Conservation (phyloP, 2,329 filamentous ascomycete genomes). For the Colletotrichum sp. region DNA sequence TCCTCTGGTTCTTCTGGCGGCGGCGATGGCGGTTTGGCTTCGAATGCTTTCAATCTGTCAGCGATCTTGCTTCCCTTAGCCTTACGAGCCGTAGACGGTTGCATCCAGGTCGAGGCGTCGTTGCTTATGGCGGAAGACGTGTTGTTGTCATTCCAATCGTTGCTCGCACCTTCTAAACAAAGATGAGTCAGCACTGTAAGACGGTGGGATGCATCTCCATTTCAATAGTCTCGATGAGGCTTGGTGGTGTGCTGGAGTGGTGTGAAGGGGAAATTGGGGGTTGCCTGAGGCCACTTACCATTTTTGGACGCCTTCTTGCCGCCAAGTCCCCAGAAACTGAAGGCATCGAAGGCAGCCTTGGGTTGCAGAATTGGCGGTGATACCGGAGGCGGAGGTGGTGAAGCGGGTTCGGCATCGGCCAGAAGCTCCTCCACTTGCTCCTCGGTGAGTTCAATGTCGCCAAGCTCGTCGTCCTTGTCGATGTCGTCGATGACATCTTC, state of each 20-base stretch:
- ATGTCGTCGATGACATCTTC: conserved; percentile 21
- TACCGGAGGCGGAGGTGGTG: not conserved
- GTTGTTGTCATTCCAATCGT: conserved; percentile 43
- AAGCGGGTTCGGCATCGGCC: conserved; percentile 20
- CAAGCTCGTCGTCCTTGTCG: conserved; percentile 20
- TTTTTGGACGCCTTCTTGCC: conserved; percentile 52
- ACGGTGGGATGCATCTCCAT: conserved; percentile 34
- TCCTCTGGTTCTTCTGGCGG: conserved; percentile 34
- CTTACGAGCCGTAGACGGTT: conserved; percentile 48
- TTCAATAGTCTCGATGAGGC: conserved; percentile 2
- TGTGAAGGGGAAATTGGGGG: conserved; percentile 17
- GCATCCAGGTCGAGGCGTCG: conserved; percentile 43
- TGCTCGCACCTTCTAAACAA: conserved; percentile 49
- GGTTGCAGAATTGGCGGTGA: conserved; percentile 19
- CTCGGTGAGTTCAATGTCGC: conserved; percentile 39
- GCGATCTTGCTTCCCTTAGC: conserved; percentile 57
- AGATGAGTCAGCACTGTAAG: conserved; percentile 57
- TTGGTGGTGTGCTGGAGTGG: conserved; percentile 18
- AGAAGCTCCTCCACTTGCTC: conserved; percentile 51
- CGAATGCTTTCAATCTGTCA: conserved; percentile 62
- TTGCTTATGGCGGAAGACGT: conserved; percentile 38
- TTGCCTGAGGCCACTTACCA: conserved; percentile 38
- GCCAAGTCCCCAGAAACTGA: conserved; percentile 61
- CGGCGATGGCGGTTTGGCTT: conserved; percentile 37
- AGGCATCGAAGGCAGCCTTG: conserved; percentile 45